Percentiles rank a stretch among this genome's conserved stretches.
These are phyloP conservation scores for Berberis vulgaris DNA, from an alignment of 164 flowering plant genomes.

Conservation along the genomic window DNA sequence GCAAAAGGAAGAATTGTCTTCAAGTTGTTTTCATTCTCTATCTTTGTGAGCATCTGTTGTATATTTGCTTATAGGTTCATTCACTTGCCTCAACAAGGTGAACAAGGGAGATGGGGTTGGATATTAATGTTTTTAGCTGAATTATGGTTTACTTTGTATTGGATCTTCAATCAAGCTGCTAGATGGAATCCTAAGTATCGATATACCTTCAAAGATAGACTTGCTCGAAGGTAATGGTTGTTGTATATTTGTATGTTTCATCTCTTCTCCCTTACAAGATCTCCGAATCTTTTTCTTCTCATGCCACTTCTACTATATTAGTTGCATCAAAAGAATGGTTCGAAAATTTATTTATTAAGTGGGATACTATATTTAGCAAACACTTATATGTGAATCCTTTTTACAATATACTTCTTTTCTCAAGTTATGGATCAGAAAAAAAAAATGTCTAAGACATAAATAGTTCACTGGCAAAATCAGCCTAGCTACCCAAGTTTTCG, in stretches of 20 bases:
- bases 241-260: not conserved
- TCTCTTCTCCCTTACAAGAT: not conserved
- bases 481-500: too few species aligned
- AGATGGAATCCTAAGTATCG: constrained; percentile 30
- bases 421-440: not conserved
- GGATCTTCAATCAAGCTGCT: constrained; percentile 20
- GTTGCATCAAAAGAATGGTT: not conserved
- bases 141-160: constrained; percentile 34
- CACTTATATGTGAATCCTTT: not conserved
- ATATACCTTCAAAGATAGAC: constrained; percentile 30
- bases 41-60: constrained; percentile 17
- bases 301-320: too few species aligned
- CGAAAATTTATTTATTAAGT: not conserved
- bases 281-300: not conserved
- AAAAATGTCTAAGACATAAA: too few species aligned
- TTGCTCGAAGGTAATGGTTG: constrained; percentile 25
- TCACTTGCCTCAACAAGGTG: constrained; percentile 11
- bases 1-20: constrained; percentile 12
- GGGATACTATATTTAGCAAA: not conserved
- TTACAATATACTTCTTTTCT: not conserved
- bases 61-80: constrained; percentile 24
- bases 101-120: constrained; percentile 24
- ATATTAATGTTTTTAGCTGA: constrained; percentile 26
- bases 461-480: too few species aligned
- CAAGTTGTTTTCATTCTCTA: constrained; percentile 13